Base-by-base conservation (phyloP, 2,329 filamentous ascomycete genomes). In the Septoria petroselini region DNA sequence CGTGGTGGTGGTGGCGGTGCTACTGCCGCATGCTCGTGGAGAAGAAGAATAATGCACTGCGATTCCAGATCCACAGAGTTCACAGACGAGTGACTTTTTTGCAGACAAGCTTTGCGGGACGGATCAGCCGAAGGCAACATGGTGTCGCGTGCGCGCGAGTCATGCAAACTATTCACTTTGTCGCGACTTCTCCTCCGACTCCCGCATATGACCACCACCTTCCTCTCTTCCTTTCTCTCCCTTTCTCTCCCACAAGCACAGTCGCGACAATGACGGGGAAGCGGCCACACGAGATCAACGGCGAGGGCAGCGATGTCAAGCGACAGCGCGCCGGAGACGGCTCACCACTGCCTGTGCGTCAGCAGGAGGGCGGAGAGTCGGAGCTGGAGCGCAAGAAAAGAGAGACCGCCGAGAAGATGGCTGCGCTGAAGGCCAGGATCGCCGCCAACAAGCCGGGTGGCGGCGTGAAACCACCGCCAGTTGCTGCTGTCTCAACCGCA, bases 301-400 rank as follows among this genome's bases (percentile, higher is more conserved):
- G 62, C 54, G 65, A 68, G 27, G 62, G 66, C 1, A 66, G 65
- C 44, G 72, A 69, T 59, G 50, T 61, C 37, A 76, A 76, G 59
- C 66, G 70, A 31, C 56, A 69, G 18, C 68, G 68, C 37, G 68
- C 66, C n/a, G 64, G 66, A 48, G 60, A 68, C 53, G 65, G 65
- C 41, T 68, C 66, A 8, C 67, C 68, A 7, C 62, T 66, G 25
- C 63, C 63, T 0, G 46, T 58, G 12, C 58, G 57, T 11, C 37
- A 50, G 19, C 27, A 29, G 48, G 33, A 47, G 52, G 35, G 34
- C 18, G 53, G 37, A 43, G 57, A 54, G 46, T 58, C 58, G 17
- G 65, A 68, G 23, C 45, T 60, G 47, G 64, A 67, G 52, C 57
- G 62, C 31, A 64, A 64, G 54, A 66, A 62, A 56, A 58, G 62